phyloP scores from a whole-genome alignment of 2,329 filamentous ascomycete genomes.

The Lachnellula suecica region DNA sequence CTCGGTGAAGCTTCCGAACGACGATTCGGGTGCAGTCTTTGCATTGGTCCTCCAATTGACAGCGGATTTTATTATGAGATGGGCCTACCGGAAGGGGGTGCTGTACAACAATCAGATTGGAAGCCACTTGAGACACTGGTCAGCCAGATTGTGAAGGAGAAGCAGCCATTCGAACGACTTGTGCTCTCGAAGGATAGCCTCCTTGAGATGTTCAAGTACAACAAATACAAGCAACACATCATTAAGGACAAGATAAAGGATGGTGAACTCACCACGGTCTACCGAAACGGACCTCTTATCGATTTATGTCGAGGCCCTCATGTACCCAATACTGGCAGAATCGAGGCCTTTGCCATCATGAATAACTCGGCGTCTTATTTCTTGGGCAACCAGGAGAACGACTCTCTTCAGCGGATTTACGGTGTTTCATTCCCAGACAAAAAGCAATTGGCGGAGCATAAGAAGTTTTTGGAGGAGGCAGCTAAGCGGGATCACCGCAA shows the following conservation, averaged over 20 bases:
- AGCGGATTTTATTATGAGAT: conserved; percentile 98
- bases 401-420: conserved; percentile 94
- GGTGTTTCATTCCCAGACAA: conserved; percentile 97
- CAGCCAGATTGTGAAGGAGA: conserved; percentile 87
- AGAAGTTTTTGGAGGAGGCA: conserved; percentile 96
- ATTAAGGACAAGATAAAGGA: conserved; percentile 91
- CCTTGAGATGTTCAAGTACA: conserved; percentile 95
- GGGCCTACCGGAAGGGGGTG: conserved; percentile 70
- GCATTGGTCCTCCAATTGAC: conserved; percentile 88
- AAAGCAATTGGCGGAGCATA: conserved; percentile 88
- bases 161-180: conserved; percentile 90
- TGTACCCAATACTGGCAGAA: conserved; percentile 87
- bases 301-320: conserved; percentile 95
- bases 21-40: conserved; percentile 86
- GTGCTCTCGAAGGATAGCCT: conserved; percentile 88
- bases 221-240: conserved; percentile 98
- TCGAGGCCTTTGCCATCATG: conserved; percentile 93
- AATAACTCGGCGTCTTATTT: conserved; percentile 81
- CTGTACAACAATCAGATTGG: conserved; percentile 76
- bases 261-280: conserved; percentile 89
- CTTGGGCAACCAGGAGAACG: conserved; percentile 88
- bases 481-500: conserved; percentile 94
- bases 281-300: conserved; percentile 86
- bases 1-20: conserved; percentile 93
- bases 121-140: conserved; percentile 81